Evolutionary conservation across 306 rosid genomes (phyloP).

Genomic region (Luffa acutangula): DNA sequence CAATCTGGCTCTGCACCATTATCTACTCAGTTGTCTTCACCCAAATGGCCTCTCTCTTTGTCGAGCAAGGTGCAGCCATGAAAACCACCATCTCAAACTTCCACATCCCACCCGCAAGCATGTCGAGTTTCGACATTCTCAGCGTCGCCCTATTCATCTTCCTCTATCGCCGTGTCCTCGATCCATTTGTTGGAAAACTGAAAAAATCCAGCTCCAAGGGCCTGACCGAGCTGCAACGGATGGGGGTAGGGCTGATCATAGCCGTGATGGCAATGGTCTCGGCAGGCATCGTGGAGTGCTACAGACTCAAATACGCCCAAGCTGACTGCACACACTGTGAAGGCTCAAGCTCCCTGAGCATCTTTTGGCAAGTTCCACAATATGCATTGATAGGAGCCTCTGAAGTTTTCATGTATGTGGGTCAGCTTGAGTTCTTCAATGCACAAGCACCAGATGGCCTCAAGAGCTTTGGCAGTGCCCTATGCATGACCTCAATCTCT

Average conservation of each 20-base stretch:
- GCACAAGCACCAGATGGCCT: constrained; percentile 94
- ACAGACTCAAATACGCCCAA: constrained; percentile 67
- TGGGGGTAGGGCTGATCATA: constrained; percentile 89
- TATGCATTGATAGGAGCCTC: constrained; percentile 91
- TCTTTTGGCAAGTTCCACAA: constrained; percentile 96
- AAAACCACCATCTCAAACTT: constrained; percentile 55
- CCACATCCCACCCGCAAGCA: constrained; percentile 81
- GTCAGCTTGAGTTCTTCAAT: constrained; percentile 89
- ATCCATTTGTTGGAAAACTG: constrained; percentile 58
- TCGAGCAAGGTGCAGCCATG: constrained; percentile 96
- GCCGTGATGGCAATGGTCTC: constrained; percentile 86
- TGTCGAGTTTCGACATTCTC: constrained; percentile 86
- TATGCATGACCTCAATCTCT: constrained; percentile 87
- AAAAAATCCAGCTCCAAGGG: constrained; percentile 56
- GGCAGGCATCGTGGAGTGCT: constrained; percentile 81
- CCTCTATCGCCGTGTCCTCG: constrained; percentile 69
- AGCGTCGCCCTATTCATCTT: constrained; percentile 82
- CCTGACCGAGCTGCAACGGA: constrained; percentile 78
- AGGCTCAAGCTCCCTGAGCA: constrained; percentile 69
- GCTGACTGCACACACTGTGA: constrained; percentile 43
- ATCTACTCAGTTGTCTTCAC: constrained; percentile 88
- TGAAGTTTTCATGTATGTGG: constrained; percentile 95
- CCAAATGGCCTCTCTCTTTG: constrained; percentile 95
- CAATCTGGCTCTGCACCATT: constrained; percentile 96
- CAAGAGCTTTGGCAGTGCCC: constrained; percentile 91